phyloP scores from a whole-genome alignment of 257 asterid genomes.

The Nicotiana knightiana region DNA sequence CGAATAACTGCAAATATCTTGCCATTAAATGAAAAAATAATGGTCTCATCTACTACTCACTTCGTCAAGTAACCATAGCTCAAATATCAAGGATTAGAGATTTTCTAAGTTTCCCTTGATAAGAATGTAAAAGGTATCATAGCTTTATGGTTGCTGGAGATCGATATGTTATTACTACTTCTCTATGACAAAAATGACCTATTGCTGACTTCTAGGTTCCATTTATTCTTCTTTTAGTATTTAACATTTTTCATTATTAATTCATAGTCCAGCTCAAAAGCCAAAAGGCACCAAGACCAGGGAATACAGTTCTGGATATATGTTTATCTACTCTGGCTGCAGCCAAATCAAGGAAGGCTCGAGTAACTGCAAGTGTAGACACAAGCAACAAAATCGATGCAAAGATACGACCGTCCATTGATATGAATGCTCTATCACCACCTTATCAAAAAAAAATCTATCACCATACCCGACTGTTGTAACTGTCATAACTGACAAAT shows the following conservation, averaged over 20 bases:
- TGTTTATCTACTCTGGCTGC: constrained; percentile 85
- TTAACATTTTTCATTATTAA: too few species aligned
- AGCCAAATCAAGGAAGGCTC: constrained; percentile 92
- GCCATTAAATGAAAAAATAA: background rate
- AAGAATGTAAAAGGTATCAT: background rate
- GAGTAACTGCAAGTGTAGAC: constrained; percentile 93
- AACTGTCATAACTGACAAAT: constrained; percentile 90
- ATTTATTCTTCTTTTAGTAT: too few species aligned
- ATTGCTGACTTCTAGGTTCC: background rate
- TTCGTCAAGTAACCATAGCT: background rate
- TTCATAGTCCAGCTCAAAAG: background rate
- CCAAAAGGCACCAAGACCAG: background rate
- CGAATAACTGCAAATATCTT: background rate
- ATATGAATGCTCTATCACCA: constrained; percentile 48
- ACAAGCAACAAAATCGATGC: constrained; percentile 96
- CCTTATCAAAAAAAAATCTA: too few species aligned
- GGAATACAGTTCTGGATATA: background rate
- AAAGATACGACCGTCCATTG: constrained; percentile 70
- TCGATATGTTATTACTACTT: background rate
- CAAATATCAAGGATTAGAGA: background rate
- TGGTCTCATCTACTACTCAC: background rate
- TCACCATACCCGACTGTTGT: constrained; percentile 98
- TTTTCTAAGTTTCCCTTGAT: background rate
- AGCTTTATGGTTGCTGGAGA: background rate
- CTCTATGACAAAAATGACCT: background rate